Conservation (phyloP, 768 basidiomycete genomes). For the Rhizopogon roseolus region DNA sequence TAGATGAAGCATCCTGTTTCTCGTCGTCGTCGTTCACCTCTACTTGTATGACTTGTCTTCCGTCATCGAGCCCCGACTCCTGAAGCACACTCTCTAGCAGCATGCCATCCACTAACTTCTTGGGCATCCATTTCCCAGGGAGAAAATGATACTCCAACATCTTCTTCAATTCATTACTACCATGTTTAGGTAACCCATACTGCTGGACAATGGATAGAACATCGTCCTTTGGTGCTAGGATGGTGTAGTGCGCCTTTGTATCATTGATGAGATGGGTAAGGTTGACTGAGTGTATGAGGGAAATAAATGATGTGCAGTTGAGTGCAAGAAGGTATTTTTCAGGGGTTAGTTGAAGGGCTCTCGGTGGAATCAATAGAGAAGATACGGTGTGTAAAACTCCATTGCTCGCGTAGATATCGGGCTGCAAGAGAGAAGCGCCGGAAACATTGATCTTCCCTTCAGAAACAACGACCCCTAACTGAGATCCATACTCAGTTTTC, state of each 20-base stretch:
- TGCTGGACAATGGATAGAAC: constrained; percentile 58
- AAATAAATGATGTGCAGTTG: constrained; percentile 89
- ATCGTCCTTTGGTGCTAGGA: constrained; percentile 89
- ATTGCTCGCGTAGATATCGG: constrained; percentile 90
- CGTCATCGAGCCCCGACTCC: constrained; percentile 64
- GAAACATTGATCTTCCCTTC: constrained; percentile 53
- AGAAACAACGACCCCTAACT: constrained; percentile 55
- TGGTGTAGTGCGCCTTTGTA: constrained; percentile 69
- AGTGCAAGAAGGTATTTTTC: constrained; percentile 93
- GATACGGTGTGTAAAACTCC: constrained; percentile 92
- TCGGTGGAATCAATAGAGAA: constrained; percentile 72
- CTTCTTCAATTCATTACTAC: constrained; percentile 65
- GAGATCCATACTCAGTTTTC: constrained; percentile 61
- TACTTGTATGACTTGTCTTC: constrained; percentile 66
- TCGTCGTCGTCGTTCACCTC: constrained; percentile 50
- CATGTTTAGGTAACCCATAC: constrained; percentile 51
- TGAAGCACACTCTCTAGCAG: constrained; percentile 76
- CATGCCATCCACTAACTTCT: constrained; percentile 68
- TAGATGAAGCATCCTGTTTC: constrained; percentile 40
- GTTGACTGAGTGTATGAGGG: constrained; percentile 78
- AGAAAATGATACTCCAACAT: constrained; percentile 88
- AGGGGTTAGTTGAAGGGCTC: constrained; percentile 76
- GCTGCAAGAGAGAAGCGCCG: constrained; percentile 56
- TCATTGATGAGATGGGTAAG: constrained; percentile 69
- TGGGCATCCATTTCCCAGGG: constrained; percentile 68